These are phyloP conservation scores for Globisporangium okanoganense DNA, from an alignment of 352 stramenopile genomes.

Conservation along the genomic window DNA sequence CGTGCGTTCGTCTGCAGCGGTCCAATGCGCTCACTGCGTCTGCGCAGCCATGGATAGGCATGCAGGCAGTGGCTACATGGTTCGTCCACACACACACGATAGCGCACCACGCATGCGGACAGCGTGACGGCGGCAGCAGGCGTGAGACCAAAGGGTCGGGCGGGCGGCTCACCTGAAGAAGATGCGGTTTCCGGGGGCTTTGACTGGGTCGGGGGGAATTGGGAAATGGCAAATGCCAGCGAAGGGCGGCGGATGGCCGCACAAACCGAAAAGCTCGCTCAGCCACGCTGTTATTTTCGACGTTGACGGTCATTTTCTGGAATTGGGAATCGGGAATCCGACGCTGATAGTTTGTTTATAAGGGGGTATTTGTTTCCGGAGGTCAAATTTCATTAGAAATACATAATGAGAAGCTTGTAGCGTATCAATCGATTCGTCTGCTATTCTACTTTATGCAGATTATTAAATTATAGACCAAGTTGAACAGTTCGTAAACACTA, in stretches of 20 bases:
- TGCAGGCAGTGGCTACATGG: conserved; percentile 1
- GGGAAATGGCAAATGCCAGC: conserved; percentile 1
- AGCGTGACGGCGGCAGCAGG: not conserved
- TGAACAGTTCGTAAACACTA: not conserved
- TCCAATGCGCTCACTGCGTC: not conserved
- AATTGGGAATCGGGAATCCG: too few species aligned
- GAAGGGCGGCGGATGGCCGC: not conserved
- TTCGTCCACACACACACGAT: not conserved
- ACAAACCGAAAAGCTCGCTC: not conserved
- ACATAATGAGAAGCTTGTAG: too few species aligned
- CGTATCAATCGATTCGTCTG: not conserved
- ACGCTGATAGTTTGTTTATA: not conserved
- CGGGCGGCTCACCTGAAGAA: conserved; percentile 3
- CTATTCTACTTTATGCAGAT: not conserved
- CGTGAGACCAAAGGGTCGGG: not conserved
- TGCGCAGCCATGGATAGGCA: not conserved
- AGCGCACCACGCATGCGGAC: not conserved
- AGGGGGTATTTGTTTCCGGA: not conserved
- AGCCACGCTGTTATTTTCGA: not conserved
- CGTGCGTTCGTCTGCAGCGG: not conserved
- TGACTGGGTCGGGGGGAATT: conserved; percentile 2
- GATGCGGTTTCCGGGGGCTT: conserved; percentile 5
- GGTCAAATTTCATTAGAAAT: too few species aligned
- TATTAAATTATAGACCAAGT: not conserved
- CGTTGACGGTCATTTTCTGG: not conserved